A percentile compares a stretch with the other conserved stretches of the same genome.
phyloP scores from a whole-genome alignment of 768 basidiomycete species.

The Lentinula edodes region DNA sequence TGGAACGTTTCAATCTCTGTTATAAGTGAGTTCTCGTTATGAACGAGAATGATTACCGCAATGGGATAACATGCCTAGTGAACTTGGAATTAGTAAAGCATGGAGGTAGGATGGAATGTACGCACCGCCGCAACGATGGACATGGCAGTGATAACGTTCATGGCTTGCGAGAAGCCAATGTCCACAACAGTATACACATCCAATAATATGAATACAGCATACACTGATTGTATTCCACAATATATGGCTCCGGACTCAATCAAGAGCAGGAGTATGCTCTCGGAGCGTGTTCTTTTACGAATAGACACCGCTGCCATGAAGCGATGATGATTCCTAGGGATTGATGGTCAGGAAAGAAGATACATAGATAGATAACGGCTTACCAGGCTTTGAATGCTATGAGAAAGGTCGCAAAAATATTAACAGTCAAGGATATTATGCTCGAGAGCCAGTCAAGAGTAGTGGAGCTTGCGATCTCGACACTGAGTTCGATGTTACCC shows the following conservation, averaged over 20 bases:
- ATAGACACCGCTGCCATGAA: background rate
- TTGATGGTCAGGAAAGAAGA: background rate
- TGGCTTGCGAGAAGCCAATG: background rate
- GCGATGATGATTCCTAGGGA: background rate
- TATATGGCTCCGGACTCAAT: background rate
- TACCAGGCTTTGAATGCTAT: background rate
- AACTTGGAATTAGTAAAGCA: background rate
- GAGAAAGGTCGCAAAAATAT: background rate
- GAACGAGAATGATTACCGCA: background rate
- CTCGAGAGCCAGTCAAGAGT: background rate
- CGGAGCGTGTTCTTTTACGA: background rate
- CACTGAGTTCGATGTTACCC: background rate
- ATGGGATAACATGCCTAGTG: constrained; percentile 2
- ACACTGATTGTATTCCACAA: background rate
- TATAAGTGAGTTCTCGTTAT: background rate
- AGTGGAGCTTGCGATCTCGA: background rate
- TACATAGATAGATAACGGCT: background rate
- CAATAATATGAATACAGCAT: background rate
- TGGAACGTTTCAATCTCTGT: background rate
- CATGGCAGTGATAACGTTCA: background rate
- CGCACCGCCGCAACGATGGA: background rate
- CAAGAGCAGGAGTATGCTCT: background rate
- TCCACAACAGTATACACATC: background rate
- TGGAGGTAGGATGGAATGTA: background rate
- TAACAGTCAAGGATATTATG: background rate